phyloP scores from a whole-genome alignment of 1,284 basidiomycete species.

The Malassezia yamatoensis region DNA sequence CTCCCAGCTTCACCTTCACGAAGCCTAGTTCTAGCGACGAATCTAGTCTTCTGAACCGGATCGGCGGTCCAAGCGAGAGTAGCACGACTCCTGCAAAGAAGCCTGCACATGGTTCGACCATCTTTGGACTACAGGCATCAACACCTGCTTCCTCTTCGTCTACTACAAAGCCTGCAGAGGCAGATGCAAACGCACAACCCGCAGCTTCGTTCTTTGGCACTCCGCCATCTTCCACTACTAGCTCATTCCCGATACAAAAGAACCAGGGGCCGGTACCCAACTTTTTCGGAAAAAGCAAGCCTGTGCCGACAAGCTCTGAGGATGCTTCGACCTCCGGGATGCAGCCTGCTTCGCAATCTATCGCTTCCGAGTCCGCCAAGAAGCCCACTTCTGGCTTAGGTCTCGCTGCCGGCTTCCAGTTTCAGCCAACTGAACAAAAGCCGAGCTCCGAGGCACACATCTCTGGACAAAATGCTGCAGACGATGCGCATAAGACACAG shows the following conservation, averaged over 20 bases:
- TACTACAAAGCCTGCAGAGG: constrained; percentile 16
- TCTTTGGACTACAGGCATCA: constrained; percentile 9
- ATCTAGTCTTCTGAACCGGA: constrained; percentile 1
- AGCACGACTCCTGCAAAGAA: constrained; percentile 20
- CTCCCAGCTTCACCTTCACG: background rate
- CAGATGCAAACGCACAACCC: background rate
- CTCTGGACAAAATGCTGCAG: too few relatives aligned
- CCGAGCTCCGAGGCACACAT: too few relatives aligned
- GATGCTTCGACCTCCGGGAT: too few relatives aligned
- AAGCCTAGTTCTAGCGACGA: background rate
- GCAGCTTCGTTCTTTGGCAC: background rate
- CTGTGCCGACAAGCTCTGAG: too few relatives aligned
- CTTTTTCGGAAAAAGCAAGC: background rate
- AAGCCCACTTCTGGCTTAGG: constrained; percentile 1
- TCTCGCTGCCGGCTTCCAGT: background rate
- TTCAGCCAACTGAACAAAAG: too few relatives aligned
- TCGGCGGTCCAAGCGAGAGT: background rate
- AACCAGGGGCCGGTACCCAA: constrained; percentile 15
- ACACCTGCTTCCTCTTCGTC: constrained; percentile 22
- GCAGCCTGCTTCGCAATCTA: background rate
- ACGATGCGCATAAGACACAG: too few relatives aligned
- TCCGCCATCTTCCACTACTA: background rate
- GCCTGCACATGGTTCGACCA: constrained; percentile 6
- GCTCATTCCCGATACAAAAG: constrained; percentile 13
- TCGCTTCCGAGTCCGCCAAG: too few relatives aligned